Conservation (phyloP, 2,329 filamentous ascomycete species). For the Fusarium multiceps region DNA sequence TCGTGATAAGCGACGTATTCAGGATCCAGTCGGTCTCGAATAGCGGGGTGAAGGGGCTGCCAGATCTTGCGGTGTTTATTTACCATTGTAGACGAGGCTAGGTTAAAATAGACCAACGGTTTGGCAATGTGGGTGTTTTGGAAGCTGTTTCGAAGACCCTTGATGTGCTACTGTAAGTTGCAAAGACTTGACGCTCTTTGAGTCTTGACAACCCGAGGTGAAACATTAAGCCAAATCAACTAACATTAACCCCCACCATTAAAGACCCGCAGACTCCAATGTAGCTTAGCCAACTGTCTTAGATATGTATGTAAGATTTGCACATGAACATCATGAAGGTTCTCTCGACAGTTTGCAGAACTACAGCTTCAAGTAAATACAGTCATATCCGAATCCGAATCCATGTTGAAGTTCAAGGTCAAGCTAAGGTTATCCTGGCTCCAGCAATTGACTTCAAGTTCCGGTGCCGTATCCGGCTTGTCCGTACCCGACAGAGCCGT, state of each 20-base stretch:
- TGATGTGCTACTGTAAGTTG: not conserved
- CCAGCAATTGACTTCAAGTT: not conserved
- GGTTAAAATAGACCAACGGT: not conserved
- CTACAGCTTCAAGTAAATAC: not conserved
- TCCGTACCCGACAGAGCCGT: not conserved
- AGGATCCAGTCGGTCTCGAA: slow-evolving; percentile 50
- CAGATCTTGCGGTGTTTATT: slow-evolving; percentile 32
- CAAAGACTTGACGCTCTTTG: not conserved
- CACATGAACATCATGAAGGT: not conserved
- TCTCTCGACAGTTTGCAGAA: not conserved
- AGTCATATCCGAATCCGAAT: too few species aligned
- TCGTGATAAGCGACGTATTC: slow-evolving; percentile 55
- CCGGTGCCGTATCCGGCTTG: not conserved
- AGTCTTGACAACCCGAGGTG: not conserved
- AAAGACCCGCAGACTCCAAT: slow-evolving; percentile 10
- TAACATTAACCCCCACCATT: slow-evolving; percentile 14
- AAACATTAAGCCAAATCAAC: slow-evolving; percentile 2
- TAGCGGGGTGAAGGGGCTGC: slow-evolving; percentile 51
- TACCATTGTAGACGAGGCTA: slow-evolving; percentile 4
- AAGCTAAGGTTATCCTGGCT: not conserved
- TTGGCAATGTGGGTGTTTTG: not conserved
- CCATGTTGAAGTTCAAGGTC: too few species aligned
- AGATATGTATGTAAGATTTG: not conserved
- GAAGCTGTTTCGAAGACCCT: slow-evolving; percentile 1
- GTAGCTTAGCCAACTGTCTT: not conserved